Evolutionary conservation across 2,329 filamentous ascomycete genomes (phyloP).

Genomic region (Pseudogymnoascus sp.): DNA sequence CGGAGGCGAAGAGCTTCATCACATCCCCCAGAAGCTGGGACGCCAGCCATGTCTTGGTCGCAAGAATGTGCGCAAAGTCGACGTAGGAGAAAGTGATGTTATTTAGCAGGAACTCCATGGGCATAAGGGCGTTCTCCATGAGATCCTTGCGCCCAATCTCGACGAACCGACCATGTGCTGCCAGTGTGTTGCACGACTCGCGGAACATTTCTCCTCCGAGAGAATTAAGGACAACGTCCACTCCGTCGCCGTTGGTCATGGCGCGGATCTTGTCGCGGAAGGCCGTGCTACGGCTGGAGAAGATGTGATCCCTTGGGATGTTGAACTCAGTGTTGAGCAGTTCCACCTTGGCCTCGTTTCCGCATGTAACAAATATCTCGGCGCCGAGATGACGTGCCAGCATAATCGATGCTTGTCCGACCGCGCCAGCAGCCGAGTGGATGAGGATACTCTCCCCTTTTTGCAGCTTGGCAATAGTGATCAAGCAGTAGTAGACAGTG

Average conservation of each 20-base stretch:
- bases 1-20: too few relatives aligned
- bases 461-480: constrained; percentile 21
- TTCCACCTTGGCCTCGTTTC: constrained; percentile 29
- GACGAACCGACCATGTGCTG: constrained; percentile 35
- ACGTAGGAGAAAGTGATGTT: neutral
- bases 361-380: constrained; percentile 36
- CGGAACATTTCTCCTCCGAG: constrained; percentile 27
- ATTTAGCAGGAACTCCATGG: constrained; percentile 7
- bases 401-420: constrained; percentile 31
- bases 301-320: neutral
- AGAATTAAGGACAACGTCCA: constrained; percentile 32
- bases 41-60: too few relatives aligned
- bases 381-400: constrained; percentile 28
- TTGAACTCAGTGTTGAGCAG: neutral
- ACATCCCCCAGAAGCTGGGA: too few relatives aligned
- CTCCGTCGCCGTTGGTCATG: constrained; percentile 25
- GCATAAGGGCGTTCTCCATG: constrained; percentile 26
- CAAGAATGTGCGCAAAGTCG: constrained; percentile 9
- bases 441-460: constrained; percentile 30
- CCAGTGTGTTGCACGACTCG: constrained; percentile 31
- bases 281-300: constrained; percentile 29
- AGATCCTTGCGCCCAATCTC: constrained; percentile 36
- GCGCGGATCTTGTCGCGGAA: constrained; percentile 27
- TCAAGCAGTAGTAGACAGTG: constrained; percentile 24
- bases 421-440: constrained; percentile 28